Evolutionary conservation across 805 yeast genomes (phyloP), one percentile per base, ranked within the genome.

Genomic region (Lachancea fermentati): DNA sequence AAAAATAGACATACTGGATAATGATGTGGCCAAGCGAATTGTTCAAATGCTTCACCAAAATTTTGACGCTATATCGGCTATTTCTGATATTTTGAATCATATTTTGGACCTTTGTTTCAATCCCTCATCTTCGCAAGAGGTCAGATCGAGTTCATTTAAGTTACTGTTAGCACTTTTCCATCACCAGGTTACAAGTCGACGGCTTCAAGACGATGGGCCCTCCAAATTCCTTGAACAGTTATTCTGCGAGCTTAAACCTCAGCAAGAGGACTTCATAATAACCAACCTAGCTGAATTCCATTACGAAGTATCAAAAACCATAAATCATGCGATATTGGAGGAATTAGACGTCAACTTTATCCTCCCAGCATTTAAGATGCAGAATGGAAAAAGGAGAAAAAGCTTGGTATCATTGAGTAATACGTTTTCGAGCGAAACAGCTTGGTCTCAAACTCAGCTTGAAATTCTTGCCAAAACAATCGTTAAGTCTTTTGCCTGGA

Each of bases 401-500:
- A 32, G 37, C 28, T 13, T 25, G 3, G 19, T 32, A n/a, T 26
- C 19, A 6, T 12, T 38, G 18, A 17, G 36, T n/a, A 12, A 19
- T 8, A 18, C 32, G 13, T 32, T 36, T 18, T 5, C 36, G 5
- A 7, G 19, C n/a, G 14, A 4, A 22, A 24, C 41, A 14, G 28
- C 19, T 14, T 31, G 41, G 41, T 16, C 35, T 17, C 22, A 19
- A 7, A 4, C 26, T 17, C 50, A 37, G 41, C 53, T 15, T 16
- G 49, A 12, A 35, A 40, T 11, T 30, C 42, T 59, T 13, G 47
- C 52, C 6, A 50, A 47, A 41, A 36, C 54, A 2, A 37, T 58
- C n/a, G 62, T 59, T 2, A 52, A 54, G 12, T 39, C 57, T 4
- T 58, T 59, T 37, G 54, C 55, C 2, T 50, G 44, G 37, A 50